A percentile compares a stretch with the other conserved stretches of the same genome.
These are phyloP conservation scores for Allium fistulosum DNA, from an alignment of 106 monocot genomes.

Conservation along the genomic window DNA sequence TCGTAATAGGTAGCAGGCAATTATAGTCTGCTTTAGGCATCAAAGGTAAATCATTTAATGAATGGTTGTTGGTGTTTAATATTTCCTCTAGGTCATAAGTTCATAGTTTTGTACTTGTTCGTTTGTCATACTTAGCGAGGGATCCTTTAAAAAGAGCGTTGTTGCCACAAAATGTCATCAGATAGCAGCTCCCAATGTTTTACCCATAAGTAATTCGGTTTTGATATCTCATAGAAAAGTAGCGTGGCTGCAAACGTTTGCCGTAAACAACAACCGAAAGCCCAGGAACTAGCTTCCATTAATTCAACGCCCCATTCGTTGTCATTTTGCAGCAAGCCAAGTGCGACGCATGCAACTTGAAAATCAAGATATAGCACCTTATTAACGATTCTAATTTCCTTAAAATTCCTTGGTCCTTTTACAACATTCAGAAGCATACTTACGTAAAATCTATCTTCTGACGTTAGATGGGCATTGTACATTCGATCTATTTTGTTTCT, in stretches of 20 bases:
- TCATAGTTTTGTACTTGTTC: neutral
- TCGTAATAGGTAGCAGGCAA: neutral
- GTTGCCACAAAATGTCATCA: neutral
- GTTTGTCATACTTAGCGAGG: neutral
- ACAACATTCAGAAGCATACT: neutral
- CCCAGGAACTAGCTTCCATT: neutral
- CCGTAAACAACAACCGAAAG: neutral
- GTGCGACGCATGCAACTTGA: neutral
- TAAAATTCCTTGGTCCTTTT: neutral
- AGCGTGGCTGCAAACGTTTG: neutral
- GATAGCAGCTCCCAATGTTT: neutral
- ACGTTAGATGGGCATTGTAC: neutral
- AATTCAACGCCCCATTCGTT: neutral
- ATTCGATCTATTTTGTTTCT: neutral
- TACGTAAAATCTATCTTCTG: neutral
- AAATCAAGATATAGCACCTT: neutral
- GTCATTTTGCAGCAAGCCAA: neutral
- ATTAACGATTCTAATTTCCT: neutral
- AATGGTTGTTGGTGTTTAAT: neutral
- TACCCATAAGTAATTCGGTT: neutral
- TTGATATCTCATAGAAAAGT: neutral
- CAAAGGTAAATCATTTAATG: neutral
- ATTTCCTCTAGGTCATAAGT: neutral
- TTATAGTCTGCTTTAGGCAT: neutral
- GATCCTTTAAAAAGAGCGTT: neutral